Evolutionary conservation across 2,329 filamentous ascomycete species (phyloP), one percentile per base, ranked within the genome.

Genomic region (Ascosphaera aggregata): DNA sequence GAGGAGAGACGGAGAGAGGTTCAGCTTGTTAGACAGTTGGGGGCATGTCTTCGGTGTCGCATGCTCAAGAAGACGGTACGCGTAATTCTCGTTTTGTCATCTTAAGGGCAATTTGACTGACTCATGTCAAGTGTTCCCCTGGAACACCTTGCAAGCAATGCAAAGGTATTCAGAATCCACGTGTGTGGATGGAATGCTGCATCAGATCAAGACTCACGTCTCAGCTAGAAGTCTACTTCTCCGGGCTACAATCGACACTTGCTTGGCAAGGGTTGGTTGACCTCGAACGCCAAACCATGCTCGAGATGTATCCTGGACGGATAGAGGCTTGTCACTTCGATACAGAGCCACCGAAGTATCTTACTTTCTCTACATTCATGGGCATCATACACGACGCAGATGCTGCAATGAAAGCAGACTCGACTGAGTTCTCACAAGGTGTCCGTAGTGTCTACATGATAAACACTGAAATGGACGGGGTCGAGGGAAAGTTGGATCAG

Each of bases 21-120:
- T 2, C 65, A 69, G 44, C 63, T 68, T 43, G 65, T 72, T 24
- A 61, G 70, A 18, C 72, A 73, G 49, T 59, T 63, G 39, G 70
- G 70, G 9, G 70, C 70, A 5, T 74, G 70, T 47, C 65, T 73
- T 43, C 64, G 70, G 24, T 74, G 70, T 49, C 66, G 69, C 11
- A 73, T 74, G 69, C 54, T 74, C 18, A 74, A 73, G 54, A 74
- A 74, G 47, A 66, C 68, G 30, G 58, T 61, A 55, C 44, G 52
- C 32, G 37, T 24, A 11, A 18, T 7, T 35, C 18, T 15, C 18
- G 36, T 18, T 40, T 32, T 27, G 15, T 41, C 27, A 11, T 43
- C 13, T 36, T 34, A 34, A 30, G 11, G 15, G 34, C 11, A 11
- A 4, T 18, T n/a, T 18, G 8, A 9, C 40, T 24, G 34, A 42